phyloP scores from a whole-genome alignment of 768 basidiomycete genomes.

The Arthromyces matolae region DNA sequence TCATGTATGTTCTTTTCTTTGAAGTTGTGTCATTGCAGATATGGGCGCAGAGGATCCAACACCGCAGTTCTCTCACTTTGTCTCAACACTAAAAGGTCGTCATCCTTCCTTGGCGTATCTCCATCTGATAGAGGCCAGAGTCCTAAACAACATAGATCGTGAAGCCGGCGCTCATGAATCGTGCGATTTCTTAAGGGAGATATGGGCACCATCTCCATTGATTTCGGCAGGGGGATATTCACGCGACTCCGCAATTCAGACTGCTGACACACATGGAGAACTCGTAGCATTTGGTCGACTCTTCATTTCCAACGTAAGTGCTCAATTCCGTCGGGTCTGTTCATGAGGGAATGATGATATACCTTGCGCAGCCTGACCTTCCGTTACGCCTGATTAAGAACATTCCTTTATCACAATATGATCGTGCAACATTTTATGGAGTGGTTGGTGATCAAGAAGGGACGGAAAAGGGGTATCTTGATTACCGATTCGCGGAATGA shows the following conservation, averaged over 20 bases:
- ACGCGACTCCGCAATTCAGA: constrained; percentile 33
- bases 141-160: constrained; percentile 14
- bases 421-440: constrained; percentile 38
- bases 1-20: constrained; percentile 20
- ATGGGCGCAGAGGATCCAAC: constrained; percentile 55
- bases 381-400: constrained; percentile 3
- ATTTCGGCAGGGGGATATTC: constrained; percentile 45
- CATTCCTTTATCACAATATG: constrained; percentile 26
- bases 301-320: constrained; percentile 33
- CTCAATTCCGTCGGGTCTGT: too few species aligned
- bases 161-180: constrained; percentile 19
- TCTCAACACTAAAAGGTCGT: constrained; percentile 31
- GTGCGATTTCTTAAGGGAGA: constrained; percentile 42
- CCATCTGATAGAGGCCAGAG: constrained; percentile 43
- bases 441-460: constrained; percentile 21
- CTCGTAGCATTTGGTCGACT: constrained; percentile 28
- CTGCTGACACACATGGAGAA: constrained; percentile 30
- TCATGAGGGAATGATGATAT: not conserved
- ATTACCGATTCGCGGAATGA: constrained; percentile 21
- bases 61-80: constrained; percentile 51
- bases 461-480: constrained; percentile 26
- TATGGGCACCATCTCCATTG: constrained; percentile 40
- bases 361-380: constrained; percentile 5
- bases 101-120: constrained; percentile 50
- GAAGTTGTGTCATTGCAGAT: constrained; percentile 23